Evolutionary conservation across 2,329 filamentous ascomycete genomes (phyloP), one percentile per base, ranked within the genome.

Genomic region (Pseudogymnoascus sp.): DNA sequence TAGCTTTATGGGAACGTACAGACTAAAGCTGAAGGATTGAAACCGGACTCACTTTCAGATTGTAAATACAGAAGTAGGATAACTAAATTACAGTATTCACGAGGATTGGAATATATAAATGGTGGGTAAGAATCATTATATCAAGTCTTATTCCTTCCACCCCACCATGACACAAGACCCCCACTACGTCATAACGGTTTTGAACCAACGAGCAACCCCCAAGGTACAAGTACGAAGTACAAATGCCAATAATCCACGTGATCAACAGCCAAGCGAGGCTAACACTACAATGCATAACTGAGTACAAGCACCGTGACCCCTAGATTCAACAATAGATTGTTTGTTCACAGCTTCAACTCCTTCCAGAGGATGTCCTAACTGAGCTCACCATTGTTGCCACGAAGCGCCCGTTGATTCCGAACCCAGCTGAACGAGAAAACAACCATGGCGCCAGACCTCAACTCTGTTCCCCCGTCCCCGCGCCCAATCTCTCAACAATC

Each of bases 371-470:
- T 46, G 59, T 31, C 16, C 59, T 61, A 31, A 61, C 36, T 34
- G 50, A 34, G 16, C 34, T 12, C 5, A 56, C 8, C 5, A 18
- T 25, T 56, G 50, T 16, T 34, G 50, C 16, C 50, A 18, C 11
- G 16, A 56, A 56, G 28, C 50, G 50, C 25, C 50, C 5, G 28
- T 34, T 18, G 28, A 56, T 56, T 34, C 50, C 10, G 10, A 18
- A 11, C 25, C 10, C 28, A 18, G 34, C 50, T 1, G 7, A 34
- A 56, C 28, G 12, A 18, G 12, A 31, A 46, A 46, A 18, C 50
- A 56, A 21, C 28, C 46, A 74, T 75, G 73, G 72, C 73, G 56
- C 73, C 73, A 28, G 73, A 75, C 67, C 65, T 74, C 38, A 73
- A 74, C 62, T 73, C 71, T 18, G 70, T 74, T 7, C 71, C 72